Evolutionary conservation across 176 grass and related monocot species (phyloP), one percentile per base, ranked within the genome.

Genomic region (Urochloa ruziziensis): DNA sequence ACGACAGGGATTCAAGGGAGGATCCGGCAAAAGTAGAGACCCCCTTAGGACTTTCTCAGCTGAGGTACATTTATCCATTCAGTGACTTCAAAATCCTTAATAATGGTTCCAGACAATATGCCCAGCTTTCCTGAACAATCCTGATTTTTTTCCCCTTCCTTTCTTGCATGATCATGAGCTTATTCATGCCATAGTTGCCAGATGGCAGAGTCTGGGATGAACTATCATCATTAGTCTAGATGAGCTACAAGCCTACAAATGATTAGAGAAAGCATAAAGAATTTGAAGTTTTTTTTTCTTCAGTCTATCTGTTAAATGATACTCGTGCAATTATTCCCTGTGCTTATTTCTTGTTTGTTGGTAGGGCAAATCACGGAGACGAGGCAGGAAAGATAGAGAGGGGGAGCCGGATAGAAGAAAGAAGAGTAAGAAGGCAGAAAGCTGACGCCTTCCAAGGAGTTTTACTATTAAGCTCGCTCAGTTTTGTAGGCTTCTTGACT

Each of bases 11-110:
- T 94, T 99, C 63, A 99, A 66, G 78, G 84, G 88, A 73, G 85
- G 89, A 89, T 98, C 79, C 53, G 87, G 89, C 42, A 96, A 72
- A 92, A 96, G 89, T 63, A 99, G 77, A 64, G 93, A 99, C 70
- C 91, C 93, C 23, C 96, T 99, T 43, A 92, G 84, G 74, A 99
- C 93, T 62, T 99, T 99, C 82, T 91, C 93, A 68, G 89, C 85
- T 53, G 93, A 96, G 91, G 96, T 99, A 90, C 1, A 27, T 80
- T 46, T 86, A 39, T 37, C 16, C 78, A 42, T 67, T 61, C 57
- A 48, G 21, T 82, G 65, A 25, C 70, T n/a, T 47, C 19, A 2
- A 69, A 43, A 76, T 23, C 19, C 56, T 70, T 35, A 46, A 46
- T 25, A 21, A 21, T 70, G 58, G 28, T 29, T 56, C 7, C 16